Evolutionary conservation across 1,284 basidiomycete species (phyloP).

Genomic region (Cutaneotrichosporon arboriforme): DNA sequence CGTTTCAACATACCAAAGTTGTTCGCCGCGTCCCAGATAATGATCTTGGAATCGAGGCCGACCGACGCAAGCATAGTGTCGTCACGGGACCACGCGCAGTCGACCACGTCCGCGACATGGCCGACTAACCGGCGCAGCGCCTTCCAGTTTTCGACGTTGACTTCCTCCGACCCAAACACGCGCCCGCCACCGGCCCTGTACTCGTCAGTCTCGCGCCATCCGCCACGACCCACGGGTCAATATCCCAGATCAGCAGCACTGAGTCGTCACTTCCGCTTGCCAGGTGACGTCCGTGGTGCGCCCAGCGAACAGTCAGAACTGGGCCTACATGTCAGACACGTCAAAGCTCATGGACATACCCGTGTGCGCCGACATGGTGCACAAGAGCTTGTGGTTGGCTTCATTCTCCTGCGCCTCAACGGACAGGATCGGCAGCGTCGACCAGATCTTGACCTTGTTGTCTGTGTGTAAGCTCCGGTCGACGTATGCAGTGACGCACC

Average conservation of each 20-base stretch:
- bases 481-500: conserved; percentile 35
- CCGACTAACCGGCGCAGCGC: conserved; percentile 84
- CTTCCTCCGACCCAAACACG: conserved; percentile 85
- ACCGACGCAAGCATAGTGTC: conserved; percentile 90
- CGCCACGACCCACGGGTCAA: conserved; percentile 70
- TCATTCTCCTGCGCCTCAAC: conserved; percentile 65
- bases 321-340: conserved; percentile 53
- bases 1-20: conserved; percentile 61
- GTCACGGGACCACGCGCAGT: conserved; percentile 89
- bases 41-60: conserved; percentile 82
- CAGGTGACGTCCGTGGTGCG: conserved; percentile 85
- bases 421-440: conserved; percentile 84
- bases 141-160: conserved; percentile 97
- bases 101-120: conserved; percentile 95
- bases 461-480: conserved; percentile 50
- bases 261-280: conserved; percentile 96
- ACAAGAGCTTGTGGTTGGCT: conserved; percentile 76
- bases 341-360: conserved; percentile 46
- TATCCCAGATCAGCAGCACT: conserved; percentile 94
- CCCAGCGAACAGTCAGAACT: conserved; percentile 92
- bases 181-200: conserved; percentile 68
- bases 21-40: conserved; percentile 80
- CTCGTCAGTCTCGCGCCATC: neutral
- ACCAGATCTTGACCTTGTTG: conserved; percentile 95
- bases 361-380: conserved; percentile 87